Percentiles rank a stretch among this genome's conserved stretches.
Evolutionary conservation across 139 green algal genomes (phyloP).

Genomic region (Coelastrella sp.): DNA sequence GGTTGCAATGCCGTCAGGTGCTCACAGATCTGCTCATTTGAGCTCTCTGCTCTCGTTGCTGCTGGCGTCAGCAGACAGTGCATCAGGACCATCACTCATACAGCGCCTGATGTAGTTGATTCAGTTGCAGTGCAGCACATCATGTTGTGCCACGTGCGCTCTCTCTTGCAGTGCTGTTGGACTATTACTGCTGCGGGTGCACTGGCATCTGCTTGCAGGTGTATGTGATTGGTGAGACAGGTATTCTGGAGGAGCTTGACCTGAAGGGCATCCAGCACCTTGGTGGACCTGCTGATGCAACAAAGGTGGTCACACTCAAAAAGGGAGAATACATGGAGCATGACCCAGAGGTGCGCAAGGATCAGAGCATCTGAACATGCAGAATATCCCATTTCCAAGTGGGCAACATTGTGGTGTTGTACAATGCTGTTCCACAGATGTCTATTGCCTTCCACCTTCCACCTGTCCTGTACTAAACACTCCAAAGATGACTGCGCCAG

Average conservation of each 20-base stretch:
- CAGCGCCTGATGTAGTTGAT: not conserved
- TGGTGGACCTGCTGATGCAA: slow-evolving; percentile 91
- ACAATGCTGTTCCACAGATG: not conserved
- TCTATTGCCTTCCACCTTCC: not conserved
- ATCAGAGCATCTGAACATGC: not conserved
- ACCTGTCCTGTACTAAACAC: no score
- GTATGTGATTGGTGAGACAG: slow-evolving; percentile 91
- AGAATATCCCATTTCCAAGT: not conserved
- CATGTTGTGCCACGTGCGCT: not conserved
- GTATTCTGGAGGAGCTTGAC: slow-evolving; percentile 97
- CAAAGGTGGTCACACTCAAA: slow-evolving; percentile 89
- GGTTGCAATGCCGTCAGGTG: no score
- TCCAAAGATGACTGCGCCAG: no score
- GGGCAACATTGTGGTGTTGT: not conserved
- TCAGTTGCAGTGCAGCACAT: not conserved
- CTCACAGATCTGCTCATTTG: no score
- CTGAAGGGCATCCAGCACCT: slow-evolving; percentile 92
- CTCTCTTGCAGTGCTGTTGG: not conserved
- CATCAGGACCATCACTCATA: not conserved
- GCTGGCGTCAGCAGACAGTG: not conserved
- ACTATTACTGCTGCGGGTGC: not conserved
- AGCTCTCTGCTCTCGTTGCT: not conserved
- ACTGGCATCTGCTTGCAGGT: slow-evolving; percentile 58
- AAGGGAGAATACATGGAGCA: slow-evolving; percentile 91
- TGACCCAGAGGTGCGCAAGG: slow-evolving; percentile 84